phyloP scores from a whole-genome alignment of 2,329 filamentous ascomycete genomes.

The Aspergillus persii region DNA sequence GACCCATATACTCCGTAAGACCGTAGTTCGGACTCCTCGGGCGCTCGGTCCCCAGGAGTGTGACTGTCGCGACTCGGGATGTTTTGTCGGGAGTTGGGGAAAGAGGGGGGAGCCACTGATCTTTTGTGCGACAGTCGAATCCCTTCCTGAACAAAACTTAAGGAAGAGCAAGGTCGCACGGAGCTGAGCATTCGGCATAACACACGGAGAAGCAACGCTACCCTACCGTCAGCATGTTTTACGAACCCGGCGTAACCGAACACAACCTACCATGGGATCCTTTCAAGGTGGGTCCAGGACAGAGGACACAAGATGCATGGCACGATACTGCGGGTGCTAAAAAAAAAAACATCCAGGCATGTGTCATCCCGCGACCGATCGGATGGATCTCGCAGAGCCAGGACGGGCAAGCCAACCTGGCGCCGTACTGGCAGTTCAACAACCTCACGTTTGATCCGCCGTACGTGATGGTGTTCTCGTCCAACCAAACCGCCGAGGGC shows the following conservation, averaged over 20 bases:
- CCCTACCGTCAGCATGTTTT: constrained; percentile 45
- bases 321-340: background rate
- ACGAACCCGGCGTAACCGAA: constrained; percentile 52
- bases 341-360: constrained; percentile 27
- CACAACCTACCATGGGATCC: constrained; percentile 55
- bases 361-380: constrained; percentile 61
- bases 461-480: constrained; percentile 63
- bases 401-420: constrained; percentile 53
- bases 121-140: background rate
- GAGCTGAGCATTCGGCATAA: background rate
- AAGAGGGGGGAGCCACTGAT: background rate
- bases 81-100: background rate
- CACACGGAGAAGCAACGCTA: background rate
- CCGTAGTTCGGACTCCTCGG: background rate
- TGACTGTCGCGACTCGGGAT: background rate
- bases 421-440: constrained; percentile 62
- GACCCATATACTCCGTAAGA: too few relatives aligned
- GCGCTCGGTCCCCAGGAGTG: background rate
- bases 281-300: constrained; percentile 48
- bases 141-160: too few relatives aligned
- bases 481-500: constrained; percentile 52
- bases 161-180: background rate
- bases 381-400: constrained; percentile 61
- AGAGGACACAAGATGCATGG: background rate
- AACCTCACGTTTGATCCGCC: constrained; percentile 63